Conservation (phyloP, 257 asterid species). For the Sherardia arvensis region DNA sequence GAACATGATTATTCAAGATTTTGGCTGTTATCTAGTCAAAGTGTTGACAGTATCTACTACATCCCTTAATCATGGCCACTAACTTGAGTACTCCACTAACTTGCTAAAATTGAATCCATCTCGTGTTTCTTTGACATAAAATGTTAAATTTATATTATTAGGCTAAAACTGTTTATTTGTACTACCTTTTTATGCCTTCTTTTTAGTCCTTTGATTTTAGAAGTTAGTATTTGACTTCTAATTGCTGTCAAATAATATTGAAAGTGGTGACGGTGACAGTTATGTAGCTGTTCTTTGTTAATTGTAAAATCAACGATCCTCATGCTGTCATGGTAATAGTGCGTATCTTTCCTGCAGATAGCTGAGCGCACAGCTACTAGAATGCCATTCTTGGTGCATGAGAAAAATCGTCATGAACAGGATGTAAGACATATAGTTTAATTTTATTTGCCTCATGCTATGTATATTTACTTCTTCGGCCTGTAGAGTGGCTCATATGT, state of each 20-base stretch:
- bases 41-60: background rate
- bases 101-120: background rate
- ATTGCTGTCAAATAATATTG: background rate
- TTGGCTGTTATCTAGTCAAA: background rate
- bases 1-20: background rate
- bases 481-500: background rate
- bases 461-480: background rate
- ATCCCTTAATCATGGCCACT: background rate
- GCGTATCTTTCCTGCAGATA: slow-evolving; percentile 40
- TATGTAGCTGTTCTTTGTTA: background rate
- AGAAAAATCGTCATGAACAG: slow-evolving; percentile 83
- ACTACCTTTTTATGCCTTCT: background rate
- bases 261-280: background rate
- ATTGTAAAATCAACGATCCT: background rate
- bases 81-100: too few species aligned
- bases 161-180: background rate
- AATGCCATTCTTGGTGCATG: slow-evolving; percentile 78
- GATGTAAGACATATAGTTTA: slow-evolving; percentile 36
- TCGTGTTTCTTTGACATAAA: background rate
- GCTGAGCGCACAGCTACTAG: slow-evolving; percentile 44
- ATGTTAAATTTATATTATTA: background rate
- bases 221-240: background rate
- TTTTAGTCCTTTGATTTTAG: background rate
- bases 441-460: background rate
- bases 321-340: background rate